phyloP scores from a whole-genome alignment of 1,284 basidiomycete species.

The Quambalaria eucalypti region DNA sequence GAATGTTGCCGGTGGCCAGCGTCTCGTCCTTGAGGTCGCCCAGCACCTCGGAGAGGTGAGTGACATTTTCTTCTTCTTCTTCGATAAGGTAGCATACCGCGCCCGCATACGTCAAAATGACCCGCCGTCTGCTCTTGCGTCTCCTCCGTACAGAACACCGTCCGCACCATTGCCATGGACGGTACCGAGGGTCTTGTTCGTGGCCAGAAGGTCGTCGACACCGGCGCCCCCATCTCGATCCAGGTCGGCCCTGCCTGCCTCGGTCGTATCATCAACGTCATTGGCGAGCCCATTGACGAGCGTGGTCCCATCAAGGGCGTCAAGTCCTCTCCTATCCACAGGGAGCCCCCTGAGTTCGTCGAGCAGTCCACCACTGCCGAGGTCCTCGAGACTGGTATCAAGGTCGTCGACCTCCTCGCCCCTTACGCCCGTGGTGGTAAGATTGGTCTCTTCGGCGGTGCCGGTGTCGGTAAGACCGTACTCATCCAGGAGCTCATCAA shows the following conservation, averaged over 20 bases:
- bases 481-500: constrained; percentile 99
- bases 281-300: constrained; percentile 98
- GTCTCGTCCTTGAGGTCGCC: constrained; percentile 53
- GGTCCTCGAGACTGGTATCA: constrained; percentile 98
- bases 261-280: constrained; percentile 99
- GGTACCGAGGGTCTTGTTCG: constrained; percentile 99
- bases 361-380: constrained; percentile 97
- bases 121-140: background rate
- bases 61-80: background rate
- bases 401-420: constrained; percentile 97
- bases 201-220: constrained; percentile 92
- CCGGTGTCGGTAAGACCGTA: constrained; percentile 99
- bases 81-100: too few relatives aligned
- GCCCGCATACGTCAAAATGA: background rate
- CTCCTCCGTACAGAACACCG: constrained; percentile 60
- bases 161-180: constrained; percentile 61
- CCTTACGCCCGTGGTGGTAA: constrained; percentile 99
- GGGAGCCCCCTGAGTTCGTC: constrained; percentile 89
- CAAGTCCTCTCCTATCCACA: constrained; percentile 79
- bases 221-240: constrained; percentile 88
- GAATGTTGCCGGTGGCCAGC: constrained; percentile 69
- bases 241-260: constrained; percentile 88
- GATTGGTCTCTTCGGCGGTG: constrained; percentile 99
- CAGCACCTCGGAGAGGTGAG: constrained; percentile 78
- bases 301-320: constrained; percentile 90